Evolutionary conservation across 2,329 filamentous ascomycete species (phyloP).

Genomic region (Pseudopyricularia javanii): DNA sequence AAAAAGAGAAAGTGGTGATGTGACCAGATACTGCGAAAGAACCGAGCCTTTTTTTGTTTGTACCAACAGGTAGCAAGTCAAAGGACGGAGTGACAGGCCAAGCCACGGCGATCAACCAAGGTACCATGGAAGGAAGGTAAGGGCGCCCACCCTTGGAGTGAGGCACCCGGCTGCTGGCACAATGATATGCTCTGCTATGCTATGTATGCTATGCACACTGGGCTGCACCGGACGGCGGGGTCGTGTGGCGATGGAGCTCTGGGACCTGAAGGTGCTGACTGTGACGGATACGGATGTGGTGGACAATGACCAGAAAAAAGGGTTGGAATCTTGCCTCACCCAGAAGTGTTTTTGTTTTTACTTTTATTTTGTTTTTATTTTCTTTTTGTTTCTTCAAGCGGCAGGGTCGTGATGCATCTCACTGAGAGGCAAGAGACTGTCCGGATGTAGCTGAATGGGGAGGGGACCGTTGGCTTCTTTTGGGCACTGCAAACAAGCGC

Average conservation of each 20-base stretch:
- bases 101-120: background rate
- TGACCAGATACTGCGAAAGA: background rate
- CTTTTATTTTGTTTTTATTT: background rate
- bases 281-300: background rate
- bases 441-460: background rate
- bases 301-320: background rate
- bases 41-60: too few species aligned
- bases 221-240: background rate
- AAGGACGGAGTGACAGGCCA: background rate
- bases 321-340: conserved; percentile 1
- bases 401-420: conserved; percentile 1
- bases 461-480: background rate
- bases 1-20: background rate
- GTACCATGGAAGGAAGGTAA: too few species aligned
- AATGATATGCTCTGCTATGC: background rate
- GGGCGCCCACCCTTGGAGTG: background rate
- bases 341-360: background rate
- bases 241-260: background rate
- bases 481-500: background rate
- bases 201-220: background rate
- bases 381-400: background rate
- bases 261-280: too few species aligned
- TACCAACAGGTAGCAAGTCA: background rate
- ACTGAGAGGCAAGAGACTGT: conserved; percentile 1
- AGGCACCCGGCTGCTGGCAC: background rate